Base-by-base conservation (phyloP, 805 yeast species). In the Osmozyma mogii region DNA sequence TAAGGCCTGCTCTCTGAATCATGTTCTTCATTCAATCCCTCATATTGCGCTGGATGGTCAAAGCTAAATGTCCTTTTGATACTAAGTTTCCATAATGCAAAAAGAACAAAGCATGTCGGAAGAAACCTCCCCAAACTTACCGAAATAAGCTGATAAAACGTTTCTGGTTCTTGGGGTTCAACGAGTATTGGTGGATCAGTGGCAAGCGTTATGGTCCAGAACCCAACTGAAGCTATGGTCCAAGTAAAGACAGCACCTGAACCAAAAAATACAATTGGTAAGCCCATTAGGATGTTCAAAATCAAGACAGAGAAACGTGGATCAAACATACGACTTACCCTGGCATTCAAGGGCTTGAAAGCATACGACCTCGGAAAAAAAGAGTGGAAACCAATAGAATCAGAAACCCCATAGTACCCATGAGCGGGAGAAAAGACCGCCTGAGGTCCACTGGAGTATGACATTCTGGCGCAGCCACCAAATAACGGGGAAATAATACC, bases 381-480 rank as follows among this genome's bases (percentile, higher is more conserved):
- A 2, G 87, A 65, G 36, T 72, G 72, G 40, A 85, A 85, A 4
- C 46, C 59, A 17, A 85, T 59, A 0, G 78, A 68, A 13, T 57
- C 64, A 27, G 67, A 68, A 4, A 77, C 72, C 2, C 75, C 74
- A 40, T 70, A 65, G 13, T 53, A 54, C 1, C 85, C 84, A 9
- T 45, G 33, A 1, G 60, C 44, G 0, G 77, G 50, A 0, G 59
- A 58, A 43, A 82, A 87, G 1, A 41, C 33, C 2, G 51, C 20
- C 31, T 53, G 49, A 27, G 68, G 69, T 3, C 70, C 56, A 5
- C 89, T 85, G 6, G 54, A 47, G 50, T 73, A 78, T 2, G 74
- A 56, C 11, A 82, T 40, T 29, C 68, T 61, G 1, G 83, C 87
- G 49, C 89, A 80, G 0, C 95, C 96, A 2, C 97, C 97, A 34